Conservation (phyloP, 2,329 filamentous ascomycete species). For the Cladophialophora chaetospira region DNA sequence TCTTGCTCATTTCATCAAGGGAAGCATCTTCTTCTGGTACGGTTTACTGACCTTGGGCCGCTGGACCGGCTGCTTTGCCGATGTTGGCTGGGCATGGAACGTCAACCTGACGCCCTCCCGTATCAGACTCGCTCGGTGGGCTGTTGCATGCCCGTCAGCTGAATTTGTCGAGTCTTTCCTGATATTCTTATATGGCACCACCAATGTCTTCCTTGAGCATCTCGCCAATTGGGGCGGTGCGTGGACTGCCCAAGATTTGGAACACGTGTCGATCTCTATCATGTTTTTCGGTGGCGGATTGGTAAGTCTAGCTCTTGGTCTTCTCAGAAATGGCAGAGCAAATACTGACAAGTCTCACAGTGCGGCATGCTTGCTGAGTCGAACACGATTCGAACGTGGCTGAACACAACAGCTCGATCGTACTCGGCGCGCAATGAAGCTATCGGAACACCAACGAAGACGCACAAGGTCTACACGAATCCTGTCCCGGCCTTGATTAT, state of each 20-base stretch:
- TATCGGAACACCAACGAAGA: conserved; percentile 58
- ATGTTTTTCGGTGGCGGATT: conserved; percentile 91
- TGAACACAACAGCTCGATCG: conserved; percentile 48
- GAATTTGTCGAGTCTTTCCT: conserved; percentile 88
- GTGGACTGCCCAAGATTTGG: conserved; percentile 79
- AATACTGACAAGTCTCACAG: conserved; percentile 40
- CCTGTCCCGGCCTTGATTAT: conserved; percentile 86
- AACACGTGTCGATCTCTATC: conserved; percentile 88
- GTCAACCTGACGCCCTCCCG: conserved; percentile 61
- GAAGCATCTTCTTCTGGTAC: conserved; percentile 92
- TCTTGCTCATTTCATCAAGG: conserved; percentile 91
- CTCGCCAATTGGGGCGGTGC: conserved; percentile 68
- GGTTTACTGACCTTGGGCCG: conserved; percentile 83
- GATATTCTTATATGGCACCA: conserved; percentile 85
- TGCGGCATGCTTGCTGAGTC: conserved; percentile 87
- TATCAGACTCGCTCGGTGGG: background rate
- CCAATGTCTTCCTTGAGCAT: conserved; percentile 92
- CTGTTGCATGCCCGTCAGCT: conserved; percentile 59
- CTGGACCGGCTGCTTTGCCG: conserved; percentile 86
- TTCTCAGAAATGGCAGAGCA: no score
- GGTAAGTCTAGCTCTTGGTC: conserved; percentile 49
- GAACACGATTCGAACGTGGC: conserved; percentile 60
- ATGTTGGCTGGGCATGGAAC: conserved; percentile 96
- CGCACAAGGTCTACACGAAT: conserved; percentile 77
- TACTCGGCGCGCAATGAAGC: conserved; percentile 31